Evolutionary conservation across 2,329 filamentous ascomycete genomes (phyloP), one percentile per base, ranked within the genome.

Genomic region (Amesomyces nigricolor): DNA sequence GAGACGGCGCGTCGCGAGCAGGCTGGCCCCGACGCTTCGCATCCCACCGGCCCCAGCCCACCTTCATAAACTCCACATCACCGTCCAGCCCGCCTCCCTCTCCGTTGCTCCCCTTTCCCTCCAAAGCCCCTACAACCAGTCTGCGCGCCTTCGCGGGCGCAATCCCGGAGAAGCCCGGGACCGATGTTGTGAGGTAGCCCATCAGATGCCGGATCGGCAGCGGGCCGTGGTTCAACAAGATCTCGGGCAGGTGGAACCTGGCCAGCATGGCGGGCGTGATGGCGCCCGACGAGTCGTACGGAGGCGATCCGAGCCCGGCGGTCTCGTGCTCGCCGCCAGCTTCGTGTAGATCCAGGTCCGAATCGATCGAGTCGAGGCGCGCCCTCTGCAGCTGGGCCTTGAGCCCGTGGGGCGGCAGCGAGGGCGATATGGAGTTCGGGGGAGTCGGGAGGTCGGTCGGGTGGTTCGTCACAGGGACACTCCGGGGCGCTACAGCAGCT

Each of bases 1-100:
- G 67, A 64, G 68, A 59, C 43, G 51, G 51, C 54, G 66, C 61
- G 57, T 75, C 69, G 60, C 77, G 75, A 59, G 74, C 65, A 43
- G 79, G 74, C 59, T 88, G 81, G 53, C 86, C 88, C 64, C 83
- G 83, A 68, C 83, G 79, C 68, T 85, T 85, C 59, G 91, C 94
- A 71, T 95, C 88, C 92, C 92, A 99, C 62, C 91, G 85, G 57
- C 94, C 94, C 92, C 92, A 97, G 67, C 92, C 92, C 57, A 96
- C 90, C 78, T 97, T 97, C 71, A 95, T 88, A 68, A 95, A 97
- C 67, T 86, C 80, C 65, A 94, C 86, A 63, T 89, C 85, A 62
- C 86, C 85, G 59, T 85, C 78, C 58, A 80, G 68, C 54, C 81
- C 81, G 58, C 83, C 82, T 57, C 79, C 78, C 61, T 83, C 79